Percentiles rank a stretch among this genome's conserved stretches.
These are phyloP conservation scores for Yamadazyma kitorensis DNA, from an alignment of 805 yeast genomes.

Conservation along the genomic window DNA sequence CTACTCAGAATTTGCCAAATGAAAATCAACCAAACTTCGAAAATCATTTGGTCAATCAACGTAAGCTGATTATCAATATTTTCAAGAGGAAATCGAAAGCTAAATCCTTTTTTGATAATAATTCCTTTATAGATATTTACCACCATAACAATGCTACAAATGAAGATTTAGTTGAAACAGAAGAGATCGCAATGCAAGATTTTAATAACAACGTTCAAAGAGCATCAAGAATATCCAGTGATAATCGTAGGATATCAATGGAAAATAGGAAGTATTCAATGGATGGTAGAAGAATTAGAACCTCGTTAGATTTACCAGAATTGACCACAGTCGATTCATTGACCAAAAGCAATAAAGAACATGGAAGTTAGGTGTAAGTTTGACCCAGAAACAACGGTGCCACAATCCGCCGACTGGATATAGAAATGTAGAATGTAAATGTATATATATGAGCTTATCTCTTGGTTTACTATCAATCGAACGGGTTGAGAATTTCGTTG, in stretches of 20 bases:
- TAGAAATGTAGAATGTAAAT: no score
- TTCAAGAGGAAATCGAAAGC: slow-evolving; percentile 35
- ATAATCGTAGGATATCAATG: slow-evolving; percentile 9
- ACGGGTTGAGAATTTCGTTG: no score
- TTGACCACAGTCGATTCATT: slow-evolving; percentile 13
- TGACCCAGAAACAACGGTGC: no score
- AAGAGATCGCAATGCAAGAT: slow-evolving; percentile 50
- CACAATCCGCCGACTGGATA: no score
- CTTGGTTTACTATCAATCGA: no score
- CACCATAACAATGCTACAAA: slow-evolving; percentile 25
- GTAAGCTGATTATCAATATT: slow-evolving; percentile 28
- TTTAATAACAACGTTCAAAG: slow-evolving; percentile 22
- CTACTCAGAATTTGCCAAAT: neutral
- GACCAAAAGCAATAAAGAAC: slow-evolving; percentile 1
- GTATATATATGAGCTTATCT: no score
- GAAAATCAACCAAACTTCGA: neutral
- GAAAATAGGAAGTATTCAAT: slow-evolving; percentile 4
- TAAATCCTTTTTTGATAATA: slow-evolving; percentile 24
- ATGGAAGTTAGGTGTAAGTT: neutral
- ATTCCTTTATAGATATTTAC: slow-evolving; percentile 32
- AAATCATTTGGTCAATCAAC: slow-evolving; percentile 13
- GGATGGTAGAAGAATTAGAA: slow-evolving; percentile 11
- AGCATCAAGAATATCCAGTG: slow-evolving; percentile 22
- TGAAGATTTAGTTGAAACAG: slow-evolving; percentile 41
- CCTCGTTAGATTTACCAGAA: slow-evolving; percentile 15